Conservation (phyloP, 495 filamentous ascomycete genomes). For the Penicillium lagena region DNA sequence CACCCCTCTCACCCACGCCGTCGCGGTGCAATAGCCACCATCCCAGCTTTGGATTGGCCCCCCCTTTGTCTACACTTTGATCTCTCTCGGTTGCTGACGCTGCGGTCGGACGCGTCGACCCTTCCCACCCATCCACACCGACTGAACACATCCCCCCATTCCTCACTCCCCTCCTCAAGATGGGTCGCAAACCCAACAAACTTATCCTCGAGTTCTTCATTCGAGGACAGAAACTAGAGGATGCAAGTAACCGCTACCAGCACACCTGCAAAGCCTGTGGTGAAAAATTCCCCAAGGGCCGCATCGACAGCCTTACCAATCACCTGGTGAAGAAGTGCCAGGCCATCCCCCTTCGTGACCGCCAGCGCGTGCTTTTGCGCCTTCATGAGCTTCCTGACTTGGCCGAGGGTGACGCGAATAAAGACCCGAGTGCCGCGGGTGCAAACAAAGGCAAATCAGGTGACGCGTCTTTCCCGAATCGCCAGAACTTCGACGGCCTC, state of each 20-base stretch:
- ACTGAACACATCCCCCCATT: conserved; percentile 1
- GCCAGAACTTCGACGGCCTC: conserved; percentile 64
- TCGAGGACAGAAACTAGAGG: conserved; percentile 72
- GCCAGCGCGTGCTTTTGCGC: conserved; percentile 58
- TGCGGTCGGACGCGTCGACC: background rate
- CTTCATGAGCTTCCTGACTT: conserved; percentile 43
- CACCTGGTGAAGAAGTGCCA: conserved; percentile 80
- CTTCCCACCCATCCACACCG: background rate
- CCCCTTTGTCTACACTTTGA: background rate
- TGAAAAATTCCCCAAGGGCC: conserved; percentile 77
- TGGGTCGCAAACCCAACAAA: conserved; percentile 77
- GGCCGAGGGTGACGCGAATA: conserved; percentile 30
- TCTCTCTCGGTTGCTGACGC: background rate
- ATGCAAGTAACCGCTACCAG: conserved; percentile 80
- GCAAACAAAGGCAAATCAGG: conserved; percentile 29
- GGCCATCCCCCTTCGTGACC: conserved; percentile 59
- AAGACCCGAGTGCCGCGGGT: conserved; percentile 28
- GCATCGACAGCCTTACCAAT: conserved; percentile 68
- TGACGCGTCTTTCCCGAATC: conserved; percentile 34
- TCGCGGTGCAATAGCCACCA: background rate
- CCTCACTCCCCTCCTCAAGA: conserved; percentile 21
- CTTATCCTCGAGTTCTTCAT: conserved; percentile 81
- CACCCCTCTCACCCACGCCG: background rate
- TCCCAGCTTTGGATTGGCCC: background rate
- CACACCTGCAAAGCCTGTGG: conserved; percentile 83